A percentile compares a stretch with the other conserved stretches of the same genome.
Evolutionary conservation across 441 rosid species (phyloP).

Genomic region (Aquilaria agallochum): DNA sequence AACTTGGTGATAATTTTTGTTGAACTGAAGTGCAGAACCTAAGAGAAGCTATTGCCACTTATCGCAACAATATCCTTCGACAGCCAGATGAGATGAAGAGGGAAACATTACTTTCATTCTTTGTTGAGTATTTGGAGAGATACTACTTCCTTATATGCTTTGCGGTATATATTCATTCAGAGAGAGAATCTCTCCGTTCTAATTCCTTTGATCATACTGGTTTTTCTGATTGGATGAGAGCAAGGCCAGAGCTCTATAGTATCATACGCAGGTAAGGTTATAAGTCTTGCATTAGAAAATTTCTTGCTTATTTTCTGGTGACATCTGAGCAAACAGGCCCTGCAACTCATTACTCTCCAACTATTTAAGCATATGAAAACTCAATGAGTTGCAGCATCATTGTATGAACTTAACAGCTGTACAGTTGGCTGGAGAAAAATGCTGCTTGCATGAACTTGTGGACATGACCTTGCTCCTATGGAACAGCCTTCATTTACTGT

Average conservation of each 20-base stretch:
- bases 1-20: slow-evolving; percentile 18
- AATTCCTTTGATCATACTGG: slow-evolving; percentile 72
- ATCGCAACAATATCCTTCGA: slow-evolving; percentile 90
- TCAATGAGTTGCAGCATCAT: too few species aligned
- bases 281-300: slow-evolving; percentile 3
- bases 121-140: slow-evolving; percentile 98
- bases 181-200: slow-evolving; percentile 79
- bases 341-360: background rate
- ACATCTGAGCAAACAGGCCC: background rate
- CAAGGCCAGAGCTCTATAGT: slow-evolving; percentile 98
- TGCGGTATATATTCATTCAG: slow-evolving; percentile 95
- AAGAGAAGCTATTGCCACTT: slow-evolving; percentile 94
- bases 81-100: slow-evolving; percentile 99
- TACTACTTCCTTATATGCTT: slow-evolving; percentile 98
- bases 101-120: slow-evolving; percentile 92
- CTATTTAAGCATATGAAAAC: slow-evolving; percentile 2
- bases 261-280: slow-evolving; percentile 84
- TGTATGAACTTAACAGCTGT: too few species aligned
- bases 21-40: slow-evolving; percentile 65
- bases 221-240: slow-evolving; percentile 99
- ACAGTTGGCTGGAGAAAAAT: too few species aligned
- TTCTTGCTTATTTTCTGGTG: slow-evolving; percentile 4
- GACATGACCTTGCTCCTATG: too few species aligned
- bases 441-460: too few species aligned
- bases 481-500: too few species aligned